Evolutionary conservation across 345 rosid genomes (phyloP).

Genomic region (Syzygium grande): DNA sequence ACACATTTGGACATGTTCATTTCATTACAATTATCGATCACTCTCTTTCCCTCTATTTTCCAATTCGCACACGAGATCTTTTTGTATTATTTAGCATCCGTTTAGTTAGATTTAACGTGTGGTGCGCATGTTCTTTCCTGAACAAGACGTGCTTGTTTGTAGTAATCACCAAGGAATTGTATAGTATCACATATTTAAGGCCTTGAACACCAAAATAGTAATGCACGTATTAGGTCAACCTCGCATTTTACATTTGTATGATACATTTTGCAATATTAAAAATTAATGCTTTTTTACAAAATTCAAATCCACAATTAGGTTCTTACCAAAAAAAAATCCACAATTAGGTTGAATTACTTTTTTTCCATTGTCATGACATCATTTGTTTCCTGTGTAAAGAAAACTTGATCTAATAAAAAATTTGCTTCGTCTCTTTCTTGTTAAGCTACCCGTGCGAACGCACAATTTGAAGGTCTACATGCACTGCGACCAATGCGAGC

Average conservation of each 20-base stretch:
- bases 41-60: background rate
- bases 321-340: no score
- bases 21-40: background rate
- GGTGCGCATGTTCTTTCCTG: background rate
- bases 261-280: background rate
- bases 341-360: background rate
- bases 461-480: constrained; percentile 53
- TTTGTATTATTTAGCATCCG: background rate
- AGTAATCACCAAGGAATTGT: background rate
- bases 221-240: background rate
- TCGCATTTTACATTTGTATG: background rate
- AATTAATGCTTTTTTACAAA: background rate
- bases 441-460: constrained; percentile 34
- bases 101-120: background rate
- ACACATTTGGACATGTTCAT: background rate
- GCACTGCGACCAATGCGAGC: constrained; percentile 71
- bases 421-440: background rate
- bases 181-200: background rate
- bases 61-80: background rate
- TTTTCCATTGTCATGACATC: background rate
- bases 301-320: background rate
- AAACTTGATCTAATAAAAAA: background rate
- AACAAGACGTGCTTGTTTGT: background rate
- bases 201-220: background rate
- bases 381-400: background rate